Conservation (phyloP, 164 flowering plant species). For the Aristolochia californica region DNA sequence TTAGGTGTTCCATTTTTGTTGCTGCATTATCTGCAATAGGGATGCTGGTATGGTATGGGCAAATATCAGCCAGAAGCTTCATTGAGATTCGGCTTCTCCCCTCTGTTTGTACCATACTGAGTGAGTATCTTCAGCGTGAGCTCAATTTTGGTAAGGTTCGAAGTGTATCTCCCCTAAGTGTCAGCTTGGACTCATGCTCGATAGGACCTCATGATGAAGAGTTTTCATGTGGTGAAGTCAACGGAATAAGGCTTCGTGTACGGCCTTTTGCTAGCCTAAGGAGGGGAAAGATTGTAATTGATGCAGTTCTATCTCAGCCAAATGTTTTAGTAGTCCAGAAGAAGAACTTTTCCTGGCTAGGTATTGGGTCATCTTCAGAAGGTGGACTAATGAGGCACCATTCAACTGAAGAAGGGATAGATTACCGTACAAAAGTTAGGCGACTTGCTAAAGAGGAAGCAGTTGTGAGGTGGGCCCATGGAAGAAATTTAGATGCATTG, state of each 20-base stretch:
- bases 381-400: conserved; percentile 35
- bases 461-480: conserved; percentile 42
- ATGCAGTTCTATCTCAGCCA: conserved; percentile 78
- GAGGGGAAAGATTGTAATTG: conserved; percentile 89
- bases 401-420: conserved; percentile 91
- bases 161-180: conserved; percentile 72
- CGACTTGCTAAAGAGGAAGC: conserved; percentile 84
- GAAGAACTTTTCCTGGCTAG: conserved; percentile 83
- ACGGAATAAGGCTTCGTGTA: conserved; percentile 60
- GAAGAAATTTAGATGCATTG: conserved; percentile 58
- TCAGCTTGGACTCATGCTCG: conserved; percentile 78
- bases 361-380: conserved; percentile 55
- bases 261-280: conserved; percentile 79
- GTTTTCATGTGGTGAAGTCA: conserved; percentile 83
- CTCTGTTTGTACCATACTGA: conserved; percentile 63
- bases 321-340: conserved; percentile 68
- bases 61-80: conserved; percentile 46
- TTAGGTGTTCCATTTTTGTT: conserved; percentile 66
- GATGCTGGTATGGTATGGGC: conserved; percentile 76
- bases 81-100: conserved; percentile 77
- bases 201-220: conserved; percentile 77
- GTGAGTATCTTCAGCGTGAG: conserved; percentile 79
- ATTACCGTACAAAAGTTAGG: conserved; percentile 74
- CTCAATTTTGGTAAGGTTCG: conserved; percentile 67
- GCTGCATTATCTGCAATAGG: conserved; percentile 75